Evolutionary conservation across 768 basidiomycete species (phyloP), one percentile per base, ranked within the genome.

Genomic region (Mrakia frigida): DNA sequence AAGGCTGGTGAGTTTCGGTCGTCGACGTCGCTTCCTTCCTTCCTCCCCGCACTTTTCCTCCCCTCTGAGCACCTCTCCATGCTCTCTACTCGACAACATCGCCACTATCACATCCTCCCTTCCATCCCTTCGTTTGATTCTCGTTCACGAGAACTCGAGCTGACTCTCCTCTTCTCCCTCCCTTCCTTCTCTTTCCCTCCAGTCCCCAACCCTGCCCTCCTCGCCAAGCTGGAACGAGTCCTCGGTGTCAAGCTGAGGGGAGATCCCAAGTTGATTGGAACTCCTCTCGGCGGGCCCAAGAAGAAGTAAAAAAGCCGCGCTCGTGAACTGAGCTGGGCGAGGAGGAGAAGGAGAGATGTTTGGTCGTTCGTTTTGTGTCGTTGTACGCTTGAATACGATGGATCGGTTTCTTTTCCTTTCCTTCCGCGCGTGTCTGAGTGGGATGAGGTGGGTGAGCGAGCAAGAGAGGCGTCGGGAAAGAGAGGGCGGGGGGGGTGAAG

Each of bases 241-340:
- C 87, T 98, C 79, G 90, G 89, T 65, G 90, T 97, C 80, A 98
- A 96, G 84, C 88, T 98, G 78, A 89, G 94, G 82, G 94, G 94
- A 90, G 83, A 82, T 23, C 75, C 82, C 68, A 77, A 79, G 60
- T 70, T 80, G 59, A 83, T 84, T 69, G 83, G 83, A 25, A 81
- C 80, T 35, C 82, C 83, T 21, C 79, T 84, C 33, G 79, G 75
- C 59, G 81, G 78, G 37, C 82, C 83, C 39, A 73, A 73, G 59
- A 84, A 84, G 81, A 81, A 83, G 80, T 80, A 79, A 73, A 70
- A 21, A 9, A 3, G 28, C 39, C 25, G n/a, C 41, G 25, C 18
- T n/a, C 43, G 50, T 21, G 69, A 46, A 3, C 31, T 21, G 41
- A 52, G 14, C 14, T 4, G 61, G 1, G 31, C 10, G 31, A 63